Evolutionary conservation across 805 yeast genomes (phyloP), one percentile per base, ranked within the genome.

Genomic region (Yamadazyma ubonensis): DNA sequence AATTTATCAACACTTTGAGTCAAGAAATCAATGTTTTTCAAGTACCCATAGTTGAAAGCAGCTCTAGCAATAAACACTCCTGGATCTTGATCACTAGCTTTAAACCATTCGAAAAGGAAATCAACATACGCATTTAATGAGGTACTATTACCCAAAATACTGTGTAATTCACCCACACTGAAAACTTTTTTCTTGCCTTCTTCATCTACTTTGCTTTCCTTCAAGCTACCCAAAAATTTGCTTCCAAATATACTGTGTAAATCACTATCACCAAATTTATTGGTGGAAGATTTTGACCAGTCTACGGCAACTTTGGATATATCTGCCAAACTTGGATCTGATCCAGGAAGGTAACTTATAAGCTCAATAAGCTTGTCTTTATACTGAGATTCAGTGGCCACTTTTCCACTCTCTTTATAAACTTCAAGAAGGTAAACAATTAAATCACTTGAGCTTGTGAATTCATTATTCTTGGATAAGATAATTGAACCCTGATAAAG

Each of bases 391-490:
- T 52, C 49, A 2, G 46, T 44, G 4, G 68, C 71, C 8, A 61
- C 52, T 5, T 73, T 55, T 9, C 67, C 68, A 6, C 81, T 74
- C 29, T 71, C 72, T 15, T 69, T 76, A 50, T 81, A 82, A 1
- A 86, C 79, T 39, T 82, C 88, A n/a, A 89, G 52, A 56, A 91
- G 58, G 57, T 87, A 87, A 18, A 72, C 59, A 7, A 83, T 73
- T 49, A 91, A 67, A 56, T 93, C 98, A 11, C 86, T 74, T 9
- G 90, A 88, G 20, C 90, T 83, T 18, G 91, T 95, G 41, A 76
- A 83, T 61, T 87, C 89, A 34, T 77, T 70, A 41, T 83, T 83
- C 40, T 77, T 73, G 29, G 86, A 67, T 41, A 91, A 72, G 15
- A 82, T 77, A 44, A 77, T 65, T 0, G 95, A 75, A 29, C 91